These are phyloP conservation scores for Massospora cicadina DNA, from an alignment of 371 early-diverging fungal species.

Conservation along the genomic window DNA sequence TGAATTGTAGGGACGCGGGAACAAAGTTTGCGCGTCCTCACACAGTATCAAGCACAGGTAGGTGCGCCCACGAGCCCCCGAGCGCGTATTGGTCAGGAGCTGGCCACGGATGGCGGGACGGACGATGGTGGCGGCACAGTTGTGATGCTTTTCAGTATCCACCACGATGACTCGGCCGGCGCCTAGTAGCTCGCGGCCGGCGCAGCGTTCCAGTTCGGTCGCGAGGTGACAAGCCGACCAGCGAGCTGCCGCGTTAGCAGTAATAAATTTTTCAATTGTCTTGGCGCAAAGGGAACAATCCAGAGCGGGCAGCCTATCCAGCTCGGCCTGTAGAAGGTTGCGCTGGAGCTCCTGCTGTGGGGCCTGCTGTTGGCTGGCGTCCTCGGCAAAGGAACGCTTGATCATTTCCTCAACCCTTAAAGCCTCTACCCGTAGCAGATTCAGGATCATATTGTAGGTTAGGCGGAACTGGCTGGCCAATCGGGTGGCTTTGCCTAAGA, in stretches of 20 bases:
- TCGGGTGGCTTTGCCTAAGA: slow-evolving; percentile 76
- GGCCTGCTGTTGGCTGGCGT: slow-evolving; percentile 53
- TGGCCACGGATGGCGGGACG: slow-evolving; percentile 31
- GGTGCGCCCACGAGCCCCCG: slow-evolving; percentile 15
- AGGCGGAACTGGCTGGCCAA: slow-evolving; percentile 93
- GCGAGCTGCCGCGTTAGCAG: slow-evolving; percentile 35
- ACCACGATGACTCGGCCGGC: slow-evolving; percentile 54
- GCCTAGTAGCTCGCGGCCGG: slow-evolving; percentile 15
- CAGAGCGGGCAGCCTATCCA: slow-evolving; percentile 39
- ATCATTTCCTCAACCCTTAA: slow-evolving; percentile 97
- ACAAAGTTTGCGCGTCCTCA: not conserved
- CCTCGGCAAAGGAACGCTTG: slow-evolving; percentile 92
- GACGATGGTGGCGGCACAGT: not conserved
- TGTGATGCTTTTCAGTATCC: slow-evolving; percentile 23
- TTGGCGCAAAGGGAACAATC: slow-evolving; percentile 65
- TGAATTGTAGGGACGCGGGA: not conserved
- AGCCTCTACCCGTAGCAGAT: slow-evolving; percentile 91
- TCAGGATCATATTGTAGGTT: slow-evolving; percentile 98
- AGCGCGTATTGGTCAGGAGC: slow-evolving; percentile 23
- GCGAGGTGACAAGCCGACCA: not conserved
- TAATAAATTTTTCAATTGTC: slow-evolving; percentile 39
- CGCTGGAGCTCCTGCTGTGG: slow-evolving; percentile 40
- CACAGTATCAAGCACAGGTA: not conserved
- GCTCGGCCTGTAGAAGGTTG: slow-evolving; percentile 27
- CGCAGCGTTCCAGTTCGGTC: not conserved